Conservation (phyloP, 768 basidiomycete genomes). For the Phylloporus sp. region DNA sequence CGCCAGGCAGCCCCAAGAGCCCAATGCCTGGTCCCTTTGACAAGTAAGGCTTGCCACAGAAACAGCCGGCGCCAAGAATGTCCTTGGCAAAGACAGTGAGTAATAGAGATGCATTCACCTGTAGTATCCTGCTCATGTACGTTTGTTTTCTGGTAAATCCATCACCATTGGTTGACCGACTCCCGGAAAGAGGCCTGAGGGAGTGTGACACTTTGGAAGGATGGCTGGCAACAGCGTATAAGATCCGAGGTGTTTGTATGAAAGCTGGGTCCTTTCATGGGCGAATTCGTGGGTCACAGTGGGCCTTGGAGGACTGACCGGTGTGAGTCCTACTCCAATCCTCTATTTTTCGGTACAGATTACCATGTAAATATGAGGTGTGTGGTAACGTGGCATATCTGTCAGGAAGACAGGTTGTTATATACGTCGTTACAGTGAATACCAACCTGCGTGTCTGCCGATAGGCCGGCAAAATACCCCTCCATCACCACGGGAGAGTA, state of each 20-base stretch:
- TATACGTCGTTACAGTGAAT: slow-evolving; percentile 29
- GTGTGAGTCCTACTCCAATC: slow-evolving; percentile 82
- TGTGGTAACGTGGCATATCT: slow-evolving; percentile 12
- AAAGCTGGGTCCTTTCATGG: slow-evolving; percentile 87
- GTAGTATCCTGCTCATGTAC: no score
- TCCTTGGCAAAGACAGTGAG: no score
- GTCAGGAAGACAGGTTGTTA: no score
- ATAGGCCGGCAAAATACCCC: slow-evolving; percentile 63
- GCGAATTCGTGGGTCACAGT: no score
- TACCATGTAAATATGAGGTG: slow-evolving; percentile 82
- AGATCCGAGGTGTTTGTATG: slow-evolving; percentile 73
- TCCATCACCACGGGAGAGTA: slow-evolving; percentile 79
- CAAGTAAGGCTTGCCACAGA: no score
- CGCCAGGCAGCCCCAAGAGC: no score
- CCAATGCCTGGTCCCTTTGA: no score
- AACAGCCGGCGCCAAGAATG: no score
- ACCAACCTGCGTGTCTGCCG: slow-evolving; percentile 46
- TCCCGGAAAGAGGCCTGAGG: slow-evolving; percentile 20
- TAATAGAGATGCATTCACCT: no score
- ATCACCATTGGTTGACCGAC: no score
- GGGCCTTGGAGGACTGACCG: slow-evolving; percentile 2
- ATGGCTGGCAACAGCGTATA: slow-evolving; percentile 45
- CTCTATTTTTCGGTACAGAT: slow-evolving; percentile 87
- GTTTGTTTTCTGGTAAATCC: no score
- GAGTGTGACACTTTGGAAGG: slow-evolving; percentile 21